Percentiles rank a stretch among this genome's conserved stretches.
Evolutionary conservation across 129 eudicot genomes (phyloP).

Genomic region (Chrysanthemum makinoi): DNA sequence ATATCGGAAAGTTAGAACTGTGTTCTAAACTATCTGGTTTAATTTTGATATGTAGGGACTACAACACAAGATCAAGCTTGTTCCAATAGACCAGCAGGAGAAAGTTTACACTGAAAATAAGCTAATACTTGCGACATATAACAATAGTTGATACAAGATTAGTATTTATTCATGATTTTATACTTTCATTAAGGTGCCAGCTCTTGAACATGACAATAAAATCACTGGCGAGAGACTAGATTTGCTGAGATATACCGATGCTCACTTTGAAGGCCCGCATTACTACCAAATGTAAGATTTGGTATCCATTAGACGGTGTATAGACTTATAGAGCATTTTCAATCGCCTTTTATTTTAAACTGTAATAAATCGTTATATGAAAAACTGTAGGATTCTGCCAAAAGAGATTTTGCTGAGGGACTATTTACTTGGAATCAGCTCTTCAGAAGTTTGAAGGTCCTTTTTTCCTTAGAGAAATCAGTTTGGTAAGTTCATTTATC

Average conservation of each 20-base stretch:
- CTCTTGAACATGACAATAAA: slow-evolving; percentile 81
- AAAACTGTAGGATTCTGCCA: slow-evolving; percentile 50
- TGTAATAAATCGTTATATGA: slow-evolving; percentile 7
- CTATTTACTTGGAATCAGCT: slow-evolving; percentile 60
- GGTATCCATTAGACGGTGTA: neutral
- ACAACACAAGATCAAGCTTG: slow-evolving; percentile 69
- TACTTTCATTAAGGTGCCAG: slow-evolving; percentile 58
- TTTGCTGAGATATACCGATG: slow-evolving; percentile 64
- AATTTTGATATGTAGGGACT: slow-evolving; percentile 55
- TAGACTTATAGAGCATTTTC: no score
- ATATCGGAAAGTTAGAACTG: no score
- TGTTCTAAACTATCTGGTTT: slow-evolving; percentile 8
- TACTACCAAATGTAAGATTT: slow-evolving; percentile 73
- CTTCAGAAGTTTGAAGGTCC: slow-evolving; percentile 70
- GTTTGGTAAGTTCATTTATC: slow-evolving; percentile 39
- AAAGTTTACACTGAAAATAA: slow-evolving; percentile 68
- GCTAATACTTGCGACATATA: slow-evolving; percentile 31
- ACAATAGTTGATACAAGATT: neutral
- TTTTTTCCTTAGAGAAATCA: slow-evolving; percentile 71
- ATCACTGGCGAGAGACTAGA: slow-evolving; percentile 83
- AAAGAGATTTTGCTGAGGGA: slow-evolving; percentile 66
- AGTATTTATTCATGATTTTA: neutral
- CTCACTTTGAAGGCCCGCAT: slow-evolving; percentile 78
- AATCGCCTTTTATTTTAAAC: neutral
- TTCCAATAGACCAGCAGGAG: slow-evolving; percentile 69